Percentiles rank a stretch among this genome's conserved stretches.
Conservation (phyloP, 1,139 yeast species). For the Pichia sp. region DNA sequence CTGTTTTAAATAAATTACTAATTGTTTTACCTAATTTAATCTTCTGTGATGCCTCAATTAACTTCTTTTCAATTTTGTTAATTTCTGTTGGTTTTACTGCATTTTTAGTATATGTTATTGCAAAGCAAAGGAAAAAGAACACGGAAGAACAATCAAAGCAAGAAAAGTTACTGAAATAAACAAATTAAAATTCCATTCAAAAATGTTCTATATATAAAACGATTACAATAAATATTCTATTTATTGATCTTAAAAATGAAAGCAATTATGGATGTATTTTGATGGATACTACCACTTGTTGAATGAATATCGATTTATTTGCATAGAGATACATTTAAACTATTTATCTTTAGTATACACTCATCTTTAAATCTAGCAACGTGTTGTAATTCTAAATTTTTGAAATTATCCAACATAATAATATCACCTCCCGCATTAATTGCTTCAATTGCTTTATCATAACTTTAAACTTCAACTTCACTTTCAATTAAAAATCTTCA, state of each 20-base stretch:
- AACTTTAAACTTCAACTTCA: slow-evolving; percentile 85
- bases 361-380: slow-evolving; percentile 62
- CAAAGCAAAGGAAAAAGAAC: slow-evolving; percentile 86
- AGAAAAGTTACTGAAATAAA: slow-evolving; percentile 35
- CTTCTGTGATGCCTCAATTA: slow-evolving; percentile 91
- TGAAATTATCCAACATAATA: slow-evolving; percentile 88
- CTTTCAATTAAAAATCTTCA: slow-evolving; percentile 88
- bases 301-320: slow-evolving; percentile 85
- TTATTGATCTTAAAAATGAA: slow-evolving; percentile 66
- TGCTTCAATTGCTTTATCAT: slow-evolving; percentile 84
- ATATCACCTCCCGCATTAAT: slow-evolving; percentile 94
- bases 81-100: slow-evolving; percentile 90
- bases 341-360: slow-evolving; percentile 74
- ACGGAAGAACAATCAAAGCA: slow-evolving; percentile 71
- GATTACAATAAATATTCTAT: not conserved
- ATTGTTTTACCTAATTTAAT: slow-evolving; percentile 90
- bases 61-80: slow-evolving; percentile 85
- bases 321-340: slow-evolving; percentile 59
- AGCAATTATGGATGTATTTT: slow-evolving; percentile 76
- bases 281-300: slow-evolving; percentile 88
- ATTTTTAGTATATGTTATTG: slow-evolving; percentile 90
- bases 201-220: too few relatives aligned
- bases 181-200: too few relatives aligned
- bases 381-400: slow-evolving; percentile 53
- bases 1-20: slow-evolving; percentile 96